Base-by-base conservation (phyloP, 225 moss, liverwort and hornwort genomes). In the Lunularia cruciata region DNA sequence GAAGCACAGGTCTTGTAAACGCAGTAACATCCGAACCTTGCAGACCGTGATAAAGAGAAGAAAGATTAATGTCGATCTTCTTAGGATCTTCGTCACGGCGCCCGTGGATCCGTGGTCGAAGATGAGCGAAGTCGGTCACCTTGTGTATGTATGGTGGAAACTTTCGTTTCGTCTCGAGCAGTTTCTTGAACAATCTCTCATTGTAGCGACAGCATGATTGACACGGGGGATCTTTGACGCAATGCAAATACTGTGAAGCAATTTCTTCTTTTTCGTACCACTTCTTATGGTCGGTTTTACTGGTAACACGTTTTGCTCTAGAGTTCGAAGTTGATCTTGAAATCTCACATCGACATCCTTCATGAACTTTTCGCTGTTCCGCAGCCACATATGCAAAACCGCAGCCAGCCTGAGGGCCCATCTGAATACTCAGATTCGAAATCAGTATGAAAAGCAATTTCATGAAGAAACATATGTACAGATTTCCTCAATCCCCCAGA, bases 171-270 rank as follows among this genome's bases (percentile, higher is more conserved):
- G 9, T 23, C 33, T 67, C 47, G 25, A 67, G 34, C 25, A 74
- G 57, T 38, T 26, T 27, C 37, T 67, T 35, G 16, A 74, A 36
- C 47, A 66, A 38, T 26, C 38, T 66, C 13, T 67, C 47, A 46
- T 74, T 74, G 28, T 58, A 62, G 27, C 62, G 32, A 32, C 27
- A 26, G 22, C 74, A 74, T 1, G 57, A 47, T 47, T 74, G 35
- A 22, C 74, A 74, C 13, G 74, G 58, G 6, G 66, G 74, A 67
- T 74, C 57, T 18, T 67, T 74, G 22, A 66, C 33, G 18, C 74
- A 74, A 15, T 36, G 25, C 8, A 74, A 9, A 36, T 57, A 74
- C 12, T 58, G 56, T 2, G 35, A 15, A 13, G 74, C 25, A 15
- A 74, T 47, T 39, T 67, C 47, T 37, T 47, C 66, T 20, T 42